Evolutionary conservation across 352 stramenopile genomes (phyloP).

Genomic region (Albugo candida): DNA sequence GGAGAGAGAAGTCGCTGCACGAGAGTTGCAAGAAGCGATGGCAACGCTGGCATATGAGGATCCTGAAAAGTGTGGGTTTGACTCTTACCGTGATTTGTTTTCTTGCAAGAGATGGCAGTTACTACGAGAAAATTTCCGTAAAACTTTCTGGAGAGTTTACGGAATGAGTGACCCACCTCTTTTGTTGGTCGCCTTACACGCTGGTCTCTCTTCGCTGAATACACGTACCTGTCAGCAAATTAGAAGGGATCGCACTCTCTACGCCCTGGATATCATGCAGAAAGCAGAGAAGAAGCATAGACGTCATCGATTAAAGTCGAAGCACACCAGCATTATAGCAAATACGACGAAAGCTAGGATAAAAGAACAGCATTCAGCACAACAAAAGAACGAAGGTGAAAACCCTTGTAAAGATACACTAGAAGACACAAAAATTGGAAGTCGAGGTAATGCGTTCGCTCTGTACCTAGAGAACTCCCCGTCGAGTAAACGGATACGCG

Average conservation of each 20-base stretch:
- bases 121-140: conserved; percentile 34
- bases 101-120: conserved; percentile 28
- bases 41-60: conserved; percentile 48
- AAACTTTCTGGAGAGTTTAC: conserved; percentile 46
- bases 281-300: conserved; percentile 19
- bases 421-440: too few species aligned
- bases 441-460: too few species aligned
- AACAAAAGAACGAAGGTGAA: too few species aligned
- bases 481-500: too few species aligned
- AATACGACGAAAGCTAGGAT: not conserved
- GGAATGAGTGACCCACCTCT: conserved; percentile 43
- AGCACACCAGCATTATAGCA: not conserved
- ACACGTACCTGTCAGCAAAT: conserved; percentile 42
- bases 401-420: too few species aligned
- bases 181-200: conserved; percentile 38
- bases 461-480: too few species aligned
- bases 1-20: conserved; percentile 27
- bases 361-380: too few species aligned
- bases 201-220: conserved; percentile 53
- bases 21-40: conserved; percentile 48
- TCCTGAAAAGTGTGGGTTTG: conserved; percentile 34
- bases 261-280: conserved; percentile 4
- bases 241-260: conserved; percentile 3
- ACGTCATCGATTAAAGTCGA: conserved; percentile 2
- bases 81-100: conserved; percentile 44